These are phyloP conservation scores for Dendrobium huoshanense DNA, from an alignment of 106 monocot species.

Conservation along the genomic window DNA sequence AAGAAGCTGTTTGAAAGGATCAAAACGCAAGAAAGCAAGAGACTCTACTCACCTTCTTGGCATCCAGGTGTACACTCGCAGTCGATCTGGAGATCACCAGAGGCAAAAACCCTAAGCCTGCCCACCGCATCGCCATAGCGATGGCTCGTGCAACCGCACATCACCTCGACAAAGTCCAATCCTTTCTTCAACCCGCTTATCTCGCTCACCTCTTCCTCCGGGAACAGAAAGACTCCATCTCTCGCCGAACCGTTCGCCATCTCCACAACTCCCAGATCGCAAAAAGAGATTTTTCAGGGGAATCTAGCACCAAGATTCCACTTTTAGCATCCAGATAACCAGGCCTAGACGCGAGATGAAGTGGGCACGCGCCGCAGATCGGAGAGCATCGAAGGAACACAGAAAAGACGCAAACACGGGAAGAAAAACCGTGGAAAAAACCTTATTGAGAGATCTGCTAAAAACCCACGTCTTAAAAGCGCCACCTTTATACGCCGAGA, in stretches of 20 bases:
- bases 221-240: constrained; percentile 22
- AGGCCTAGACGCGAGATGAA: too few species aligned
- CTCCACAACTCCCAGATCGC: neutral
- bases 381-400: neutral
- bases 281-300: neutral
- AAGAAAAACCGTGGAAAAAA: neutral
- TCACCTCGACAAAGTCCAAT: constrained; percentile 48
- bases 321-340: too few species aligned
- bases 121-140: constrained; percentile 67
- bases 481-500: neutral
- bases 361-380: too few species aligned
- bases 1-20: too few species aligned
- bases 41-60: constrained; percentile 35
- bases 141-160: constrained; percentile 73
- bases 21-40: neutral
- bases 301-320: too few species aligned
- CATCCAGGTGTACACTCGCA: constrained; percentile 74
- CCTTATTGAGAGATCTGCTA: too few species aligned
- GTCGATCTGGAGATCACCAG: constrained; percentile 48
- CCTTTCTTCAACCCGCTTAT: constrained; percentile 46
- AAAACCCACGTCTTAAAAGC: neutral
- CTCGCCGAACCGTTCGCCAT: constrained; percentile 21
- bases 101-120: constrained; percentile 42
- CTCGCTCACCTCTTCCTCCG: constrained; percentile 45
- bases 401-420: neutral